Percentiles rank a stretch among this genome's conserved stretches.
Evolutionary conservation across 2,329 filamentous ascomycete genomes (phyloP).

Genomic region (Septoria linicola): DNA sequence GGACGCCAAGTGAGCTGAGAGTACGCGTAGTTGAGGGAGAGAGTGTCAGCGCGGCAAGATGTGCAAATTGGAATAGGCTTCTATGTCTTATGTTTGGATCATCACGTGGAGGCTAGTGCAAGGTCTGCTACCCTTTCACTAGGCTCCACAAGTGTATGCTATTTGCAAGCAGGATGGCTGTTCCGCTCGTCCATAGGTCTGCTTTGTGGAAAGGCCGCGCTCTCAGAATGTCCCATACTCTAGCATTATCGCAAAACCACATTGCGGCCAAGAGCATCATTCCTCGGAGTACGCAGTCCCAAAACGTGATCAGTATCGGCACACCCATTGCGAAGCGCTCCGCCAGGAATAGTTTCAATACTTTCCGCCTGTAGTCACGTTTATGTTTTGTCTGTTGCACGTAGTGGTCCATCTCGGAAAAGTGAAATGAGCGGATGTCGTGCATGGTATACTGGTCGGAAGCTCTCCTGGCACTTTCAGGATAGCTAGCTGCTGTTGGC

Average conservation of each 20-base stretch:
- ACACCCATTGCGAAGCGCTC: slow-evolving; percentile 43
- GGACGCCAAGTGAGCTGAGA: not conserved
- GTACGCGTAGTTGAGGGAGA: not conserved
- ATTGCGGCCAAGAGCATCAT: slow-evolving; percentile 29
- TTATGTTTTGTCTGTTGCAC: slow-evolving; percentile 26
- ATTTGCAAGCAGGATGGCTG: slow-evolving; percentile 30
- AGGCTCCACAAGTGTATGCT: slow-evolving; percentile 35
- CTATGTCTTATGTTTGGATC: not conserved
- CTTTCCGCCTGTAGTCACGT: slow-evolving; percentile 39
- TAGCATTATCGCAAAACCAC: slow-evolving; percentile 24
- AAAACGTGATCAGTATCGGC: slow-evolving; percentile 35
- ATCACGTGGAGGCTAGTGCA: not conserved
- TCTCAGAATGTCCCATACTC: slow-evolving; percentile 31
- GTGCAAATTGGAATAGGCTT: no score
- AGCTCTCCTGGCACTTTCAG: slow-evolving; percentile 19
- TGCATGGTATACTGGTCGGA: slow-evolving; percentile 15
- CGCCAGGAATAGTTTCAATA: slow-evolving; percentile 45
- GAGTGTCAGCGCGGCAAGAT: no score
- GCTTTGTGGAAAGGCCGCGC: slow-evolving; percentile 24
- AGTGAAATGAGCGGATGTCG: slow-evolving; percentile 42
- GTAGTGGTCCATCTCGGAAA: slow-evolving; percentile 44
- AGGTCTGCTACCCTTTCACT: slow-evolving; percentile 28
- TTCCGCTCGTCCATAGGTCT: slow-evolving; percentile 23
- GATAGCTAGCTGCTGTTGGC: slow-evolving; percentile 42
- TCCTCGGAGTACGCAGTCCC: slow-evolving; percentile 32